Evolutionary conservation across 2,329 filamentous ascomycete genomes (phyloP).

Genomic region (Ophiocordyceps camponoti-rufipedis): DNA sequence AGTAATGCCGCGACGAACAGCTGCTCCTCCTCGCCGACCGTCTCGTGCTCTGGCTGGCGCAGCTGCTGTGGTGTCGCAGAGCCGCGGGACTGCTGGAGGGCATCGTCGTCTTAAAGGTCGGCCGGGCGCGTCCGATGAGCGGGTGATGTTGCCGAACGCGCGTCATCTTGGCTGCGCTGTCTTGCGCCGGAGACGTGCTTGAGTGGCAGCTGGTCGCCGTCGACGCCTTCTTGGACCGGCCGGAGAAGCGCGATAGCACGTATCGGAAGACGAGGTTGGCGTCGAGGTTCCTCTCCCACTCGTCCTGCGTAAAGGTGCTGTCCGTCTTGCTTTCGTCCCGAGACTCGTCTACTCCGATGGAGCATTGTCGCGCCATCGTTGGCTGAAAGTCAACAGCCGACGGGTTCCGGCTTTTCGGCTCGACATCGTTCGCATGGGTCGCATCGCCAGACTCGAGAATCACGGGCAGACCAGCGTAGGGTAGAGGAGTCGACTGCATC

Average conservation of each 20-base stretch:
- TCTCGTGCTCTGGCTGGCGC: slow-evolving; percentile 74
- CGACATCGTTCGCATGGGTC: slow-evolving; percentile 3
- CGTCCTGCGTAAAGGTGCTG: slow-evolving; percentile 44
- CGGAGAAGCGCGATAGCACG: slow-evolving; percentile 55
- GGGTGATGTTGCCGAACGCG: slow-evolving; percentile 82
- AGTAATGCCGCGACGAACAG: slow-evolving; percentile 68
- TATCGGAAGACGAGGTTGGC: slow-evolving; percentile 85
- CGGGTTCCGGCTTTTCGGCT: not conserved
- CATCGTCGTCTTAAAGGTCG: slow-evolving; percentile 32
- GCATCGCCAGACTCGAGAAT: slow-evolving; percentile 32
- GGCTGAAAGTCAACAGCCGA: slow-evolving; percentile 24
- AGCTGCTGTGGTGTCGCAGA: slow-evolving; percentile 43
- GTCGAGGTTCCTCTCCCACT: slow-evolving; percentile 89
- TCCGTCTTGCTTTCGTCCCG: slow-evolving; percentile 8
- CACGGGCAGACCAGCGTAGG: slow-evolving; percentile 62
- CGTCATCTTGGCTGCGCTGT: slow-evolving; percentile 58
- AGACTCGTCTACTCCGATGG: slow-evolving; percentile 8
- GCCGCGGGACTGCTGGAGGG: slow-evolving; percentile 26
- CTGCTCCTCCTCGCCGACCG: slow-evolving; percentile 50
- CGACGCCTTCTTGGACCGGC: slow-evolving; percentile 22
- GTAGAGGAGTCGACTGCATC: slow-evolving; percentile 43
- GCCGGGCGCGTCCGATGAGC: slow-evolving; percentile 43
- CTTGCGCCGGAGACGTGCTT: slow-evolving; percentile 29
- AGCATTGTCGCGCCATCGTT: slow-evolving; percentile 18
- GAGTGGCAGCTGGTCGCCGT: slow-evolving; percentile 25